Conservation (phyloP, 2,329 filamentous ascomycete genomes). For the Alternaria atra region DNA sequence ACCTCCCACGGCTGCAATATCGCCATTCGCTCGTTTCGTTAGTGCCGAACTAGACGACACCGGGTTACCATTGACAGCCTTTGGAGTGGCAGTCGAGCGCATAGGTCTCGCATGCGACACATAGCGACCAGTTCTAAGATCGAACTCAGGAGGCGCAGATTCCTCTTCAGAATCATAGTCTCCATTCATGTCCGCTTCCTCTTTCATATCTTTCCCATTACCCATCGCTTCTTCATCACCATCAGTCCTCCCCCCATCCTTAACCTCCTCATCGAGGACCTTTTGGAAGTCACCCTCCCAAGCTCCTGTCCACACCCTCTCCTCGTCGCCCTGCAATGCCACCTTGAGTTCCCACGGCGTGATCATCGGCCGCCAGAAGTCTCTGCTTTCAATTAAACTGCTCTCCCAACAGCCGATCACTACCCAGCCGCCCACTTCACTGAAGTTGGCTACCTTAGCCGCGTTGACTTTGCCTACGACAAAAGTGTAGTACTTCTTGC, state of each 20-base stretch:
- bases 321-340: constrained; percentile 76
- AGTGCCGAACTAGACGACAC: constrained; percentile 60
- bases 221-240: constrained; percentile 62
- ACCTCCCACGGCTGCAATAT: constrained; percentile 83
- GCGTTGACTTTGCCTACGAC: constrained; percentile 97
- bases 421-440: constrained; percentile 94
- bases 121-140: constrained; percentile 86
- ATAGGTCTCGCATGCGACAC: constrained; percentile 81
- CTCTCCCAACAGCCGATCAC: constrained; percentile 99
- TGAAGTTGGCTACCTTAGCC: constrained; percentile 95
- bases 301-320: constrained; percentile 83
- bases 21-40: constrained; percentile 70
- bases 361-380: constrained; percentile 87
- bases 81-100: constrained; percentile 30
- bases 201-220: constrained; percentile 61
- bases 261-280: constrained; percentile 59
- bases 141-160: constrained; percentile 83
- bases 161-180: constrained; percentile 66
- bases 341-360: constrained; percentile 94
- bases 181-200: constrained; percentile 15
- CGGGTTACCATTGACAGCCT: constrained; percentile 11
- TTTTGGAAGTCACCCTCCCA: constrained; percentile 90
- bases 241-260: constrained; percentile 17
- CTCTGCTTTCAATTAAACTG: constrained; percentile 85
- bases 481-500: constrained; percentile 95